Evolutionary conservation across 73 alveolate species (phyloP).

Genomic region (Paramecium bursaria): DNA sequence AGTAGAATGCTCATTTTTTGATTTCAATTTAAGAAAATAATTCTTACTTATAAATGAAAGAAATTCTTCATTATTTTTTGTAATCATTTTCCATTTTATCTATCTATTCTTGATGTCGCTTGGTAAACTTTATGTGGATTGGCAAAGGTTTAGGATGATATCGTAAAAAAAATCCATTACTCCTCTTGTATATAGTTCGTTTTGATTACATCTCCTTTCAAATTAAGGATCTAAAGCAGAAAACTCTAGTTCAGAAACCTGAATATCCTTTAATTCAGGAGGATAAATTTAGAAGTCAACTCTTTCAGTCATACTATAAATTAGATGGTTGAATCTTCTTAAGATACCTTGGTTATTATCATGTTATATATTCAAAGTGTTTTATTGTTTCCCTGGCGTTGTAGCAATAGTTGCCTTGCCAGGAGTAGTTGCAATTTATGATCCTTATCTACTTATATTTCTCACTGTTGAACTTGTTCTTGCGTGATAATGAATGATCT

Average conservation of each 20-base stretch:
- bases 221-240: constrained; percentile 24
- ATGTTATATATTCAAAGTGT: too few species aligned
- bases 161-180: not conserved
- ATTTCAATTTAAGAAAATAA: constrained; percentile 27
- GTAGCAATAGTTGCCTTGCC: too few species aligned
- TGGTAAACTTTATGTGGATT: too few species aligned
- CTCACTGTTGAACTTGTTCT: too few species aligned
- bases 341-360: too few species aligned
- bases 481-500: too few species aligned
- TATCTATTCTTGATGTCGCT: not conserved
- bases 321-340: too few species aligned
- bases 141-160: not conserved
- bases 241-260: constrained; percentile 8
- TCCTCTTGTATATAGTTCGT: constrained; percentile 40
- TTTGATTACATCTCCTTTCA: not conserved
- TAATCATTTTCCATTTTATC: not conserved
- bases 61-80: not conserved
- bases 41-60: not conserved
- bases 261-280: constrained; percentile 24
- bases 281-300: constrained; percentile 42
- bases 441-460: too few species aligned
- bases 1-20: constrained; percentile 1
- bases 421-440: too few species aligned
- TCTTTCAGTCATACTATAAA: too few species aligned
- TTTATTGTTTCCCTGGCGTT: too few species aligned